Base-by-base conservation (phyloP, 2,329 filamentous ascomycete species). In the Ploettnerulaceae sp. region DNA sequence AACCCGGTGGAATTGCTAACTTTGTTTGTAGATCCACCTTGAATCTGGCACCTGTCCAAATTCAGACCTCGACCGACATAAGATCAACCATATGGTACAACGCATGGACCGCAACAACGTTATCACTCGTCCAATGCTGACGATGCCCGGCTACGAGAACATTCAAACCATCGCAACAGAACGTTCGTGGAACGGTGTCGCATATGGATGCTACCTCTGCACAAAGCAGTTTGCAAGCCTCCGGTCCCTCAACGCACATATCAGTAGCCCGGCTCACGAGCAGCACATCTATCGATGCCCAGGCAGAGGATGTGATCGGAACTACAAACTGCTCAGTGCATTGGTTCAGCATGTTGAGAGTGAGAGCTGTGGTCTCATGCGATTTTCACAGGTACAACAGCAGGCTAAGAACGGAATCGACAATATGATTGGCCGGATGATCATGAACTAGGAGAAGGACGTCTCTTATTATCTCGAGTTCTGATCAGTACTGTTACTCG, bases 121-220 rank as follows among this genome's bases (percentile, higher is more conserved):
- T 22, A 71, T 83, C 42, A 73, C 76, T 5, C 75, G 73, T 47
- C 72, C 71, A 2, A 67, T 74, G 20, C 58, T 80, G n/a, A 69
- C 63, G 14, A 75, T 70, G 70, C 51, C 65, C 8, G 65, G 61
- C 0, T 62, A 67, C 28, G 43, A 55, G 0, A 20, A 57, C 4
- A 69, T 68, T 48, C 52, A 63, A 6, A 52, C 11, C 5, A 49
- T 56, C 8, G 73, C 71, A 1, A 76, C 66, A 0, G 25, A 54
- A 0, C 51, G 47, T 1, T 62, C 73, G 0, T 77, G 64, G 59
- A 79, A 80, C 42, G 69, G 70, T 0, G 0, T 20, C 2, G 53
- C 11, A 1, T 81, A 66, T 59, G 69, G 74, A 54, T 82, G 77
- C 63, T 75, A 74, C 48, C 49, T 82, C 3, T 84, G 80, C 56